Percentiles rank a stretch among this genome's conserved stretches.
These are phyloP conservation scores for Rubia balearica DNA, from an alignment of 305 asterid genomes.

Conservation along the genomic window DNA sequence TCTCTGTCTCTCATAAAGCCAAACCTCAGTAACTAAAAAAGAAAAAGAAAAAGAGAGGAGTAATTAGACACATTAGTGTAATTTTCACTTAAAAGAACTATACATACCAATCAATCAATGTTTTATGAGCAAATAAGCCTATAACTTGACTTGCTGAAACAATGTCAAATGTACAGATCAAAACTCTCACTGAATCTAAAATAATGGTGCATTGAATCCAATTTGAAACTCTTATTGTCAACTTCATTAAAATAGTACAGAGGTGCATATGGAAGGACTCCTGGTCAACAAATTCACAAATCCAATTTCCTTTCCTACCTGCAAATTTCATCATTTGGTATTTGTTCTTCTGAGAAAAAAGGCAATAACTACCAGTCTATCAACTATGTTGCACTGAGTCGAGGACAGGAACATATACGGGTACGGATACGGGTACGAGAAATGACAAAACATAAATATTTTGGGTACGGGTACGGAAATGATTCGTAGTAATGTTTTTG, in stretches of 20 bases:
- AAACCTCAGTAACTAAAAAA: conserved; percentile 8
- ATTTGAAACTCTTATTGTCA: conserved; percentile 29
- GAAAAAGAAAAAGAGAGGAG: neutral
- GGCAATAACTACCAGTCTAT: too few species aligned
- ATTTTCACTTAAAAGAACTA: conserved; percentile 14
- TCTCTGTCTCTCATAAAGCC: conserved; percentile 5
- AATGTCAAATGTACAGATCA: conserved; percentile 26
- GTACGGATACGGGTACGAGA: too few species aligned
- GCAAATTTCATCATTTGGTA: too few species aligned
- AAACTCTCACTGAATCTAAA: conserved; percentile 17
- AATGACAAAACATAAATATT: too few species aligned
- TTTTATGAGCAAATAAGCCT: conserved; percentile 25
- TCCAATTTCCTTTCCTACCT: too few species aligned
- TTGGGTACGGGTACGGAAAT: too few species aligned
- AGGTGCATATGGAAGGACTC: conserved; percentile 28
- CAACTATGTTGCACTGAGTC: too few species aligned
- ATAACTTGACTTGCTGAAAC: conserved; percentile 28
- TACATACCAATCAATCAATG: conserved; percentile 18
- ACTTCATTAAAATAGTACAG: conserved; percentile 66
- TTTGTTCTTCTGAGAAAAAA: too few species aligned
- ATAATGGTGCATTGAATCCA: conserved; percentile 17
- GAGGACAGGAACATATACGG: too few species aligned
- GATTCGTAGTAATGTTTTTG: too few species aligned
- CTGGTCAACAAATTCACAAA: too few species aligned
- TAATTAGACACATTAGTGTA: conserved; percentile 8